Evolutionary conservation across 169 alveolate species (phyloP).

Genomic region (Plasmodium knowlesi): DNA sequence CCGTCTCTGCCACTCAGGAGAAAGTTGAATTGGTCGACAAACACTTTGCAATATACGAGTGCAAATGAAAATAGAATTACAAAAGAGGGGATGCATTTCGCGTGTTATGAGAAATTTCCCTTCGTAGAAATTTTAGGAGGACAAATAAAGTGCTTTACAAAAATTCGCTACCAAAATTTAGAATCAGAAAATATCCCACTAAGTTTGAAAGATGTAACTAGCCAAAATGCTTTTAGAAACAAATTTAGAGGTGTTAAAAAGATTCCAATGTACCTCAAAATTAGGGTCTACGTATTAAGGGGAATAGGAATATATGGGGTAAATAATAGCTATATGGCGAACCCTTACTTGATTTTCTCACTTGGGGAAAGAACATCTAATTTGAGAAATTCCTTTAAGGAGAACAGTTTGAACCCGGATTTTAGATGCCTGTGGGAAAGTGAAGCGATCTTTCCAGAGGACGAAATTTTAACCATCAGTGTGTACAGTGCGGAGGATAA

Average conservation of each 20-base stretch:
- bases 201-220: slow-evolving; percentile 59
- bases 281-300: slow-evolving; percentile 85
- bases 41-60: not conserved
- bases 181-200: slow-evolving; percentile 68
- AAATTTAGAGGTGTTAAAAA: slow-evolving; percentile 83
- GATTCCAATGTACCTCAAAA: slow-evolving; percentile 84
- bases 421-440: slow-evolving; percentile 85
- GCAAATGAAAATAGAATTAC: slow-evolving; percentile 19
- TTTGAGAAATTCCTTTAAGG: slow-evolving; percentile 76
- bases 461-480: slow-evolving; percentile 82
- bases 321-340: slow-evolving; percentile 65
- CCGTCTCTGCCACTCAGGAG: slow-evolving; percentile 80
- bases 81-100: slow-evolving; percentile 55
- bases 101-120: slow-evolving; percentile 64
- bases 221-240: slow-evolving; percentile 75
- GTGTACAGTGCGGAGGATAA: slow-evolving; percentile 80
- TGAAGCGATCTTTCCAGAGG: slow-evolving; percentile 87
- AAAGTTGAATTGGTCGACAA: slow-evolving; percentile 8
- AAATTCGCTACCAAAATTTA: slow-evolving; percentile 46
- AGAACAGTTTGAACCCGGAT: slow-evolving; percentile 80
- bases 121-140: slow-evolving; percentile 69
- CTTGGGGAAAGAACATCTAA: slow-evolving; percentile 81
- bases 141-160: slow-evolving; percentile 70
- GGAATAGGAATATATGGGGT: slow-evolving; percentile 78
- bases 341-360: slow-evolving; percentile 83